These are phyloP conservation scores for Paramarasmius palmivorus DNA, from an alignment of 1,284 basidiomycete species.

Conservation along the genomic window DNA sequence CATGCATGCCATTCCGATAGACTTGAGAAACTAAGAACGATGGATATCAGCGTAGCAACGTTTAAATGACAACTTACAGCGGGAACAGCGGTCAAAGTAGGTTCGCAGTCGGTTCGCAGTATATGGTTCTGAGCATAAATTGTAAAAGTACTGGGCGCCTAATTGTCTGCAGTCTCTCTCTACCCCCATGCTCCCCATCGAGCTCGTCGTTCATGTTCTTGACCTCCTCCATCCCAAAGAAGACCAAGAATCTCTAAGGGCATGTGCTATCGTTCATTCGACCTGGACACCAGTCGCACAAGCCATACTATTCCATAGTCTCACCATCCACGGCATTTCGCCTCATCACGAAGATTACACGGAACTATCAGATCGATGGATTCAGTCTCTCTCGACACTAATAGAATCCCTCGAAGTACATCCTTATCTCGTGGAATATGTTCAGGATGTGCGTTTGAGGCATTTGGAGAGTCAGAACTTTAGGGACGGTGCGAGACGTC, in stretches of 20 bases:
- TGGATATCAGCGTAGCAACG: no score
- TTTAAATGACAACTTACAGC: no score
- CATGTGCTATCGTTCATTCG: neutral
- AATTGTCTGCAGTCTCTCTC: no score
- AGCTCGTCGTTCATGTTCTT: neutral
- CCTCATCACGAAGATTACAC: slow-evolving; percentile 1
- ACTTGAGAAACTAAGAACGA: no score
- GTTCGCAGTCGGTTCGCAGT: no score
- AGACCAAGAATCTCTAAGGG: neutral
- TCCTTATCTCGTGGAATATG: neutral
- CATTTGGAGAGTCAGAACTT: neutral
- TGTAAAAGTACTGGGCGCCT: no score
- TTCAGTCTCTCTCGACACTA: neutral
- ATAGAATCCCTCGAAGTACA: neutral
- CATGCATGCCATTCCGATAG: no score
- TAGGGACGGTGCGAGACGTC: neutral
- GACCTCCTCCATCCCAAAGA: neutral
- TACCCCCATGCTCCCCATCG: neutral
- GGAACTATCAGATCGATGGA: neutral
- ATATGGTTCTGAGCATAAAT: no score
- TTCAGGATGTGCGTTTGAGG: neutral
- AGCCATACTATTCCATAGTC: neutral
- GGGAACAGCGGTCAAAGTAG: no score
- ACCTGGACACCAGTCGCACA: neutral
- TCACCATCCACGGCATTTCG: neutral